Evolutionary conservation across 129 eudicot species (phyloP).

Genomic region (Sambucus nigra): DNA sequence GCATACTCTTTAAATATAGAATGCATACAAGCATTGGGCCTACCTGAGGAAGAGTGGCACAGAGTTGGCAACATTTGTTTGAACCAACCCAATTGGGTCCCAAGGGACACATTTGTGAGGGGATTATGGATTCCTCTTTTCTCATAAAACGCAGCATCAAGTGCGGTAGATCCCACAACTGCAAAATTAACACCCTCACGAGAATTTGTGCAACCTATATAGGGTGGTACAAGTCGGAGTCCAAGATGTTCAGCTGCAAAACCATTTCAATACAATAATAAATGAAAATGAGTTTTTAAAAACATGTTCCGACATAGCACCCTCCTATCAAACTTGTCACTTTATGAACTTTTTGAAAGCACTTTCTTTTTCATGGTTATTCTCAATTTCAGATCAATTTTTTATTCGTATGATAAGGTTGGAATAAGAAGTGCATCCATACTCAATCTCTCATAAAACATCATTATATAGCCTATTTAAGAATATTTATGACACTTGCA

Average conservation of each 20-base stretch:
- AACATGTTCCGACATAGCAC: no score
- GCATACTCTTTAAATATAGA: not conserved
- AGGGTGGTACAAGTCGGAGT: not conserved
- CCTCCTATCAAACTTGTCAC: no score
- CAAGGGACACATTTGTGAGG: constrained; percentile 11
- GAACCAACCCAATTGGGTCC: constrained; percentile 22
- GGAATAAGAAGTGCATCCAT: no score
- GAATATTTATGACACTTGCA: no score
- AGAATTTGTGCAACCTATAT: not conserved
- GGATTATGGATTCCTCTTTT: constrained; percentile 5
- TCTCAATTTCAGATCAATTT: no score
- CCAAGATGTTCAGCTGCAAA: not conserved
- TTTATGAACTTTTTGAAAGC: no score
- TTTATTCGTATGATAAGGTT: no score
- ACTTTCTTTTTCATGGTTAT: no score
- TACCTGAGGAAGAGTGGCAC: constrained; percentile 13
- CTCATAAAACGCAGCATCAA: constrained; percentile 1
- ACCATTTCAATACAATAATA: not conserved
- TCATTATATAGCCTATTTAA: no score
- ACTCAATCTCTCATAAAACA: no score
- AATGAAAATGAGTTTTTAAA: no score
- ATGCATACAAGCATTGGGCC: not conserved
- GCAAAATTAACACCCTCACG: constrained; percentile 18
- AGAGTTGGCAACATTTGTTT: constrained; percentile 3
- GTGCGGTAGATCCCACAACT: constrained; percentile 28